These are phyloP conservation scores for Penicillium malachiteum DNA, from an alignment of 495 filamentous ascomycete genomes.

Conservation along the genomic window DNA sequence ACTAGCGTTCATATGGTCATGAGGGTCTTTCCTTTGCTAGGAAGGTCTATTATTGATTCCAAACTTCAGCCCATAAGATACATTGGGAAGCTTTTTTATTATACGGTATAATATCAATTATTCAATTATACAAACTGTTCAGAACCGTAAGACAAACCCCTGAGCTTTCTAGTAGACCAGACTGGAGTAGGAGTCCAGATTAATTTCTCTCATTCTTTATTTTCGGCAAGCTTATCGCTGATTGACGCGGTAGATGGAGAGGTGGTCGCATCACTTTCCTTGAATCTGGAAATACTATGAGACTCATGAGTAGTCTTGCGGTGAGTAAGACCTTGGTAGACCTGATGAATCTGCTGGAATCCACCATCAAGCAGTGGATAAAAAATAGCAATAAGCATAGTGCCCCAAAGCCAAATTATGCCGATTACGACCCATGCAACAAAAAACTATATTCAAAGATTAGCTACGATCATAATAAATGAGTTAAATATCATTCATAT, in stretches of 20 bases:
- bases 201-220: background rate
- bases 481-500: background rate
- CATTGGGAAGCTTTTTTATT: no score
- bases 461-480: background rate
- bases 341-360: slow-evolving; percentile 25
- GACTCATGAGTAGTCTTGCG: background rate
- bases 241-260: slow-evolving; percentile 18
- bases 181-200: no score
- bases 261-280: background rate
- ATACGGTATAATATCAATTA: background rate
- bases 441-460: slow-evolving; percentile 55
- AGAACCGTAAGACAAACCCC: no score
- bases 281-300: background rate
- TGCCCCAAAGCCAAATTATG: slow-evolving; percentile 70
- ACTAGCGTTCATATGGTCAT: no score
- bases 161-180: no score
- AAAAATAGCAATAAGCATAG: slow-evolving; percentile 34
- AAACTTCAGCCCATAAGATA: no score
- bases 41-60: no score
- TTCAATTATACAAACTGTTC: background rate
- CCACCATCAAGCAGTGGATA: slow-evolving; percentile 39
- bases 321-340: slow-evolving; percentile 18
- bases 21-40: no score
- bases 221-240: background rate
- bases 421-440: slow-evolving; percentile 74